Evolutionary conservation across 2,329 filamentous ascomycete species (phyloP), one percentile per base, ranked within the genome.

Genomic region (Cladosporium sp.): DNA sequence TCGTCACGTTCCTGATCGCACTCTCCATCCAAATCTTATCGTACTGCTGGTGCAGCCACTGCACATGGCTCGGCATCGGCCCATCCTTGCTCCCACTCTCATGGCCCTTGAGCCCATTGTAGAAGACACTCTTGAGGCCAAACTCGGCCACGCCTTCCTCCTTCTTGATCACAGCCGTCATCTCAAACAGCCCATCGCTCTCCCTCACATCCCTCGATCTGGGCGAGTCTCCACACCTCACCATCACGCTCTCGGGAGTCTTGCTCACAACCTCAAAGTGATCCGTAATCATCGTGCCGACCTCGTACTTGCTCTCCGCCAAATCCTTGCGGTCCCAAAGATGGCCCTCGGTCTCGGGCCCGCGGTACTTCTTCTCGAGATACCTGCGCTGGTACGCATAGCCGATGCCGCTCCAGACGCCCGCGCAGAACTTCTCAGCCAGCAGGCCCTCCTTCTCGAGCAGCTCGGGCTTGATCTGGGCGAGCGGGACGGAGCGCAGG

Each of bases 201-300:
- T 82, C 80, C 8, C 89, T 82, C 1, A 85, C 82, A 0, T 80
- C 83, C 53, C 78, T 79, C 53, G 85, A 85, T 26, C 86, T 80
- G 0, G 89, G 89, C 1, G 85, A 86, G 68, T 88, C 89, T 18
- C 89, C 89, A 69, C 86, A 89, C 26, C 89, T 85, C 26, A 91
- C 82, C 0, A 87, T 82, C 66, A 91, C 88, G 12, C 82, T 80
- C 7, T 81, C 82, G 0, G 84, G 79, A 0, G 85, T 88, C 77
- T 89, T 89, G 62, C 88, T 85, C 0, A 91, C 79, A 0, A 91
- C 88, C 75, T 91, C 87, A 72, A 91, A 91, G 76, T 91, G 89
- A 73, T 91, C 88, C 3, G 86, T 89, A 65, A 91, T 84, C 49
- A 81, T 74, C 0, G 89, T 89, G 37, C 89, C 89, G 46, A 83